Base-by-base conservation (phyloP, 306 rosid species). In the Pueraria montana region DNA sequence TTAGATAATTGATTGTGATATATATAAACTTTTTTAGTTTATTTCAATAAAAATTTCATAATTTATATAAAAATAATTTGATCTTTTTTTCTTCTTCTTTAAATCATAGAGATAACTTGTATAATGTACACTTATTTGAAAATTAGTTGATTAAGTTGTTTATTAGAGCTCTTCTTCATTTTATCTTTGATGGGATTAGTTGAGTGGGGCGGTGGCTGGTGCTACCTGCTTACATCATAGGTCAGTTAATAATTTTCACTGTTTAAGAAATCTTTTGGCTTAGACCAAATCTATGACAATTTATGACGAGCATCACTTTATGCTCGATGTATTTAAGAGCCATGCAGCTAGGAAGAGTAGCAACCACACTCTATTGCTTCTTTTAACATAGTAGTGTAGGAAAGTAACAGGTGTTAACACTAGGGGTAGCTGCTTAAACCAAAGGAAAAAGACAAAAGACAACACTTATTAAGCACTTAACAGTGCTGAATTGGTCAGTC, bases 381-480 rank as follows among this genome's bases (percentile, higher is more conserved):
- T 24, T 74, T 34, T 24, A 77, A 79, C 52, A 56, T 72, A 18
- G 11, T 20, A 32, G 20, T 7, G 68, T 20, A 72, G 40, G 42
- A 24, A 82, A 65, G 43, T 38, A 5, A 59, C 27, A 27, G 58
- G 17, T 34, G 81, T 46, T 32, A 20, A 18, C 50, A 55, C 67
- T 55, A 13, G 64, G 8, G 13, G 38, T 70, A 30, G 82, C 30
- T 69, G 7, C 30, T 53, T 70, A 66, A 59, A 10, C 18, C 36
- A 72, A 78, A 59, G 43, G 72, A 74, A 79, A 75, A 53, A 80
- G 83, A 76, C 80, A 87, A 83, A 27, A 77, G 42, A 40, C 3
- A 24, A 49, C 8, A 56, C 69, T 23, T 20, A 38, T 18, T 13
- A 27, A 10, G 49, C 17, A n/a, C 17, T 68, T 59, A 72, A 36